phyloP scores from a whole-genome alignment of 2,329 filamentous ascomycete genomes.

The Colletotrichum liriopes region DNA sequence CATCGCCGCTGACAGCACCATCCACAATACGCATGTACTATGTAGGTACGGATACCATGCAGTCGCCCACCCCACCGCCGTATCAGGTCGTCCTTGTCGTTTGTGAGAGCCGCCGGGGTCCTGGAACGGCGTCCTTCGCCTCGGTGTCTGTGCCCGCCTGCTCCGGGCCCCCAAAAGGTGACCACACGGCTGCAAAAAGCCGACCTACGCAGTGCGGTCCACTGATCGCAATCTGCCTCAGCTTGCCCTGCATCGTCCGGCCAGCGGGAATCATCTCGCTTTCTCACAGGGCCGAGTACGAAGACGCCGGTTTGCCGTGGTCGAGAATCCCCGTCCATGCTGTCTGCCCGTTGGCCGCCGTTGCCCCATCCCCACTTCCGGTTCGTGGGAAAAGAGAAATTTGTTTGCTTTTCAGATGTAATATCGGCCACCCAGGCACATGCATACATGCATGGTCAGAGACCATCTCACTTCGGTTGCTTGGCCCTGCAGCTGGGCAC shows the following conservation, averaged over 20 bases:
- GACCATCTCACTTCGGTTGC: conserved; percentile 13
- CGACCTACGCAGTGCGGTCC: background rate
- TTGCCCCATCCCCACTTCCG: conserved; percentile 7
- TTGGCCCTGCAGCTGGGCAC: conserved; percentile 16
- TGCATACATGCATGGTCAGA: background rate
- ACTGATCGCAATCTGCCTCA: background rate
- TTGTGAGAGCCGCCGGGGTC: conserved; percentile 19
- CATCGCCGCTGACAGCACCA: background rate
- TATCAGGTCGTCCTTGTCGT: conserved; percentile 13
- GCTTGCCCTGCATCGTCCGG: background rate
- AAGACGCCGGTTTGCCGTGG: background rate
- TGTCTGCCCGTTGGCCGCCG: too few species aligned
- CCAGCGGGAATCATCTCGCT: background rate
- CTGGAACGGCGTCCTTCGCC: conserved; percentile 17
- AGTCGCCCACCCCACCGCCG: conserved; percentile 3
- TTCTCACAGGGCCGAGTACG: background rate
- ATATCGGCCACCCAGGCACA: conserved; percentile 16
- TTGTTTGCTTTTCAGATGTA: conserved; percentile 33
- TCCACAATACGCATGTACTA: background rate
- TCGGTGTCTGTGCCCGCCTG: conserved; percentile 1
- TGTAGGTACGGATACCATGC: background rate
- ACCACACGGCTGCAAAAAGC: background rate
- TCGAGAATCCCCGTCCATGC: too few species aligned
- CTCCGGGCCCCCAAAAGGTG: background rate
- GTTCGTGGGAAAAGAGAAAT: conserved; percentile 16